Evolutionary conservation across 805 yeast genomes (phyloP).

Genomic region (Scheffersomyces amazonensis): DNA sequence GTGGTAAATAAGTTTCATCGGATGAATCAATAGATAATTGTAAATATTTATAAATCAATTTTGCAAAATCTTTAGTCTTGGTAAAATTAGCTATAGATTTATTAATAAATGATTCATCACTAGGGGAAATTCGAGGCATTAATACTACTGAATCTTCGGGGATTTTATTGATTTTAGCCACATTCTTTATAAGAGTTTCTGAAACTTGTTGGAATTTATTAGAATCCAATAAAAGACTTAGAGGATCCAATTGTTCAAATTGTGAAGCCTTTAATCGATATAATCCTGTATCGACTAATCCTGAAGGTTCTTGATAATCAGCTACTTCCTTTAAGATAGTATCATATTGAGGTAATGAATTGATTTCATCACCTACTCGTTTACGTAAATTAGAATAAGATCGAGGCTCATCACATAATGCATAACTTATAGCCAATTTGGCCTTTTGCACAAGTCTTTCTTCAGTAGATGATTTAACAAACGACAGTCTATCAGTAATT

Average conservation of each 20-base stretch:
- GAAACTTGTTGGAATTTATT: constrained; percentile 52
- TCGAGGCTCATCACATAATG: constrained; percentile 49
- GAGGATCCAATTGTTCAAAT: constrained; percentile 60
- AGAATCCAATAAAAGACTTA: constrained; percentile 45
- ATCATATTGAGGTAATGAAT: constrained; percentile 43
- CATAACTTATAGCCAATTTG: constrained; percentile 45
- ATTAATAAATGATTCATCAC: constrained; percentile 32
- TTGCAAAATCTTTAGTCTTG: constrained; percentile 52
- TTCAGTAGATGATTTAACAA: constrained; percentile 19
- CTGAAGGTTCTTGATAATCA: constrained; percentile 59
- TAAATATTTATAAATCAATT: constrained; percentile 55
- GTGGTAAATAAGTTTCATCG: constrained; percentile 55
- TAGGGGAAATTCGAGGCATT: constrained; percentile 39
- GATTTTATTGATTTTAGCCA: constrained; percentile 36
- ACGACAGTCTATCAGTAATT: constrained; percentile 34
- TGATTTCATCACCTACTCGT: constrained; percentile 21
- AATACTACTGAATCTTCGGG: constrained; percentile 45
- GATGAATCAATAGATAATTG: constrained; percentile 48
- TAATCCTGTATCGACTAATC: constrained; percentile 55
- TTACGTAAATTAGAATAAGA: constrained; percentile 49
- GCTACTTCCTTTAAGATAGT: constrained; percentile 59
- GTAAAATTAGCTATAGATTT: constrained; percentile 46
- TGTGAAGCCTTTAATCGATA: constrained; percentile 64
- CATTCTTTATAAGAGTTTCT: constrained; percentile 40
- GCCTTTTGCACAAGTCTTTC: constrained; percentile 25